These are phyloP conservation scores for Tanacetum coccineum DNA, from an alignment of 129 eudicot species.

Conservation along the genomic window DNA sequence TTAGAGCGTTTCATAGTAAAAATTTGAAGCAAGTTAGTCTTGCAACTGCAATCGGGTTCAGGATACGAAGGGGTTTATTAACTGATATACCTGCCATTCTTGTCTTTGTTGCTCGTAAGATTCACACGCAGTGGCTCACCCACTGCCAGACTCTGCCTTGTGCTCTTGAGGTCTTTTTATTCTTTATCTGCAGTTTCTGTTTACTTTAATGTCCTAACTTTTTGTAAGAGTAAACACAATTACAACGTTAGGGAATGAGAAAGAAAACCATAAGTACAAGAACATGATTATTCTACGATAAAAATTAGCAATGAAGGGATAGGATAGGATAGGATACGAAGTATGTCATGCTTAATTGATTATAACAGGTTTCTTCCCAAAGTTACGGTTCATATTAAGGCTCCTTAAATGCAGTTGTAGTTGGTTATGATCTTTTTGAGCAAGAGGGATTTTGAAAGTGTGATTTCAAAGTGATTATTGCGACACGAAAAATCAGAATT, in stretches of 20 bases:
- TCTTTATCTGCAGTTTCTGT: slow-evolving; percentile 15
- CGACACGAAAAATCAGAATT: not conserved
- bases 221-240: slow-evolving; percentile 4
- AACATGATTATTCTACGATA: not conserved
- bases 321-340: slow-evolving; percentile 2
- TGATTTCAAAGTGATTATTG: not conserved
- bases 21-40: slow-evolving; percentile 59
- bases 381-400: slow-evolving; percentile 12
- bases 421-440: slow-evolving; percentile 5
- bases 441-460: slow-evolving; percentile 5
- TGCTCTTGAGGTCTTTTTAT: slow-evolving; percentile 65
- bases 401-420: not conserved
- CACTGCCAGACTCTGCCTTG: slow-evolving; percentile 57
- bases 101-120: slow-evolving; percentile 79
- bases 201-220: slow-evolving; percentile 16
- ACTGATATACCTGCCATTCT: slow-evolving; percentile 84
- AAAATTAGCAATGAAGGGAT: not conserved
- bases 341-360: slow-evolving; percentile 2
- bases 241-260: slow-evolving; percentile 1
- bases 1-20: slow-evolving; percentile 79
- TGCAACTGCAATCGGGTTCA: slow-evolving; percentile 77
- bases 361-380: slow-evolving; percentile 11
- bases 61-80: slow-evolving; percentile 56
- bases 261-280: not conserved
- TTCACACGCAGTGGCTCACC: slow-evolving; percentile 69